Percentiles rank a stretch among this genome's conserved stretches.
Evolutionary conservation across 192 early-diverging fungal species (phyloP).

Genomic region (Helicostylum pulchrum): DNA sequence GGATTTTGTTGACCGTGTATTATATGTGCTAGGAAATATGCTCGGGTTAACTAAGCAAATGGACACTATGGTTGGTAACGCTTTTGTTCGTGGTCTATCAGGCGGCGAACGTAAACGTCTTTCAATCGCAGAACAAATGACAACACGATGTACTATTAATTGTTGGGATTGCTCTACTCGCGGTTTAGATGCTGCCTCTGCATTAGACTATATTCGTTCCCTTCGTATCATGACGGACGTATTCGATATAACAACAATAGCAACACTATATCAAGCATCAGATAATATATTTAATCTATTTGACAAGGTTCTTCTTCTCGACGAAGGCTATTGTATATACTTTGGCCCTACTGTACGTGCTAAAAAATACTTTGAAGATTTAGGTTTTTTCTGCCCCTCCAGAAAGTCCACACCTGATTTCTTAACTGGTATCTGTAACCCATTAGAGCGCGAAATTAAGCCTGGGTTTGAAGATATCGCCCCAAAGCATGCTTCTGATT

Average conservation of each 20-base stretch:
- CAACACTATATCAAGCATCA: constrained; percentile 64
- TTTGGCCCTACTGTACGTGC: constrained; percentile 62
- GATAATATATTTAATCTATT: constrained; percentile 76
- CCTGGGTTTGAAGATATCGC: constrained; percentile 52
- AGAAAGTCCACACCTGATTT: constrained; percentile 72
- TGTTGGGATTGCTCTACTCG: constrained; percentile 63
- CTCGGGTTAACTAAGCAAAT: constrained; percentile 55
- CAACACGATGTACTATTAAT: constrained; percentile 52
- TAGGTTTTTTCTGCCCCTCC: constrained; percentile 60
- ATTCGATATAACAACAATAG: constrained; percentile 56
- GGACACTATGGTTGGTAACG: constrained; percentile 72
- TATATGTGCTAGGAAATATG: constrained; percentile 50
- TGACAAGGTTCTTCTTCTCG: constrained; percentile 64
- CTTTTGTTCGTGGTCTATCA: constrained; percentile 69
- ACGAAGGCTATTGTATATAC: constrained; percentile 65
- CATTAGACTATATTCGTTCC: constrained; percentile 75
- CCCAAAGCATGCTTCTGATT: constrained; percentile 60
- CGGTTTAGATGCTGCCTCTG: constrained; percentile 80
- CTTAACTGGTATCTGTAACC: constrained; percentile 66
- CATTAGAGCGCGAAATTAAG: constrained; percentile 46
- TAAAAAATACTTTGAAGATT: constrained; percentile 55
- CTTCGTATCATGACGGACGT: constrained; percentile 73
- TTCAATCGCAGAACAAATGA: constrained; percentile 75
- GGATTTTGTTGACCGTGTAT: constrained; percentile 47
- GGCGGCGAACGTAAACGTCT: constrained; percentile 79